phyloP scores from a whole-genome alignment of 192 early-diverging fungal genomes.

The Coemansia sp. region DNA sequence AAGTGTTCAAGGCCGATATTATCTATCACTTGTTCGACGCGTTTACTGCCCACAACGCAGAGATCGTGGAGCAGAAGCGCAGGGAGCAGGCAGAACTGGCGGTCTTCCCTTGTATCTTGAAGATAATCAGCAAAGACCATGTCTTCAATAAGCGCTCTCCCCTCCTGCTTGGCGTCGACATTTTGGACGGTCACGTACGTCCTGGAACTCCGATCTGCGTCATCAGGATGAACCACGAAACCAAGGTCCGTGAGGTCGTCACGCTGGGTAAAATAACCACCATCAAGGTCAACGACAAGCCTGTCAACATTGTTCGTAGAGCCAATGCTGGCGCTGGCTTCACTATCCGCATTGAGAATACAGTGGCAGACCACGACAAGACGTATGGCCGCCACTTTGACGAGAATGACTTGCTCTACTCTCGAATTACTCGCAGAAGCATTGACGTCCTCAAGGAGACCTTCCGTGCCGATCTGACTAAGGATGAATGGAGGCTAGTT shows the following conservation, averaged over 20 bases:
- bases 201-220: conserved; percentile 92
- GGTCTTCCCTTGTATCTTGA: conserved; percentile 93
- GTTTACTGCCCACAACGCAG: conserved; percentile 79
- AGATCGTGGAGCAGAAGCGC: conserved; percentile 81
- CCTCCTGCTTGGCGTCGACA: conserved; percentile 93
- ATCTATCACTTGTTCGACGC: conserved; percentile 99
- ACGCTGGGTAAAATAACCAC: conserved; percentile 84
- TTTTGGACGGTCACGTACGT: conserved; percentile 87
- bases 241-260: conserved; percentile 70
- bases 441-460: conserved; percentile 94
- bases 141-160: conserved; percentile 96
- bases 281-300: conserved; percentile 92
- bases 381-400: conserved; percentile 92
- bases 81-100: conserved; percentile 85
- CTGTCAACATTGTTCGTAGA: conserved; percentile 76
- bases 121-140: conserved; percentile 77
- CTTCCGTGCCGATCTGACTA: conserved; percentile 88
- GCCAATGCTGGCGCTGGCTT: conserved; percentile 67
- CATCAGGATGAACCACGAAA: conserved; percentile 68
- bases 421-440: conserved; percentile 78
- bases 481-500: conserved; percentile 85
- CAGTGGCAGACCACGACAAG: conserved; percentile 82
- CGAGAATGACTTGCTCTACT: conserved; percentile 77
- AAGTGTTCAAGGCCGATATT: conserved; percentile 94
- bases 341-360: conserved; percentile 85